A percentile compares a stretch with the other conserved stretches of the same genome.
Evolutionary conservation across 805 yeast species (phyloP).

Genomic region (Torulaspora indica): DNA sequence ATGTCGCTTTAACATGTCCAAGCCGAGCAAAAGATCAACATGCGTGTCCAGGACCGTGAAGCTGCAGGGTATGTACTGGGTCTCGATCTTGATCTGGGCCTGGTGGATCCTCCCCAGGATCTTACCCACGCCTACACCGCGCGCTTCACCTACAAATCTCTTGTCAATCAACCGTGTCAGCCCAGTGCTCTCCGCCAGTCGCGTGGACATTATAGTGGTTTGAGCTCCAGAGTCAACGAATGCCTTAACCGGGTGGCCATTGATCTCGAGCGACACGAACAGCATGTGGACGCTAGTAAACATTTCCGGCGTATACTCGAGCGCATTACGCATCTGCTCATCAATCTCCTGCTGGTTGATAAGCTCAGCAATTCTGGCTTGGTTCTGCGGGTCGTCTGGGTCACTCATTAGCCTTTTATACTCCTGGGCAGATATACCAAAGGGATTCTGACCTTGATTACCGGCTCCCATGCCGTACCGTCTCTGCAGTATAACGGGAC

Average conservation of each 20-base stretch:
- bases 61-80: conserved; percentile 57
- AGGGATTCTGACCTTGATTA: conserved; percentile 18
- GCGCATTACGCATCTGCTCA: conserved; percentile 72
- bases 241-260: conserved; percentile 78
- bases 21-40: conserved; percentile 75
- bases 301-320: conserved; percentile 85
- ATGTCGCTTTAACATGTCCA: conserved; percentile 87
- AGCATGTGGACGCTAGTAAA: conserved; percentile 82
- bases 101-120: conserved; percentile 84
- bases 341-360: conserved; percentile 70
- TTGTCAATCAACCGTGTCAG: conserved; percentile 70
- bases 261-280: conserved; percentile 70
- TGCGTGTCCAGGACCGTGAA: conserved; percentile 67
- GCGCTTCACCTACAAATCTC: conserved; percentile 75
- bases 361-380: conserved; percentile 58
- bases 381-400: conserved; percentile 69
- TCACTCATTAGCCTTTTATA: conserved; percentile 50
- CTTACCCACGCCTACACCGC: conserved; percentile 81
- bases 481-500: conserved; percentile 36
- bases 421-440: conserved; percentile 44
- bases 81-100: conserved; percentile 77
- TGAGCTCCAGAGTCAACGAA: conserved; percentile 98
- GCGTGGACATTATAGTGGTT: conserved; percentile 74
- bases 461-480: conserved; percentile 13
- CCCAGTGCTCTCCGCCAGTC: conserved; percentile 68